Base-by-base conservation (phyloP, 148 eudicot species). In the Nepenthes gracilis region DNA sequence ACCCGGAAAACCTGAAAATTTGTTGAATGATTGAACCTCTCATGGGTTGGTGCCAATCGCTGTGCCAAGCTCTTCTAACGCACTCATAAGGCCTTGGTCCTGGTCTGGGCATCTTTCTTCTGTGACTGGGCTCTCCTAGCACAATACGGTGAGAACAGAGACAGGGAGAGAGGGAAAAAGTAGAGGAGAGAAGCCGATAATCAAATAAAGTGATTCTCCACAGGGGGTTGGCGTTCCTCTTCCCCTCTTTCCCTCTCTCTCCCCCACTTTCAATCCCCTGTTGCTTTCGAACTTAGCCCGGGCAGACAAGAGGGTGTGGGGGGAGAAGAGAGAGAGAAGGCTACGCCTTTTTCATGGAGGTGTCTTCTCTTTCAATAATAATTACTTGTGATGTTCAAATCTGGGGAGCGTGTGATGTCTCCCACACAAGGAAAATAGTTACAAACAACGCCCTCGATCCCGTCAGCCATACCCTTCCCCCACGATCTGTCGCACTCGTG, bases 71-170 rank as follows among this genome's bases (percentile, higher is more conserved):
- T 68, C 97, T 83, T 68, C 89, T 81, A 45, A 90, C 97, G 64
- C 97, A 91, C 73, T 91, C 97, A 71, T 83, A 91, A 5, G 95
- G 91, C 55, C 97, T 87, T 5, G 97, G 97, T 1, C 97, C 97
- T 52, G 97, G 97, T 70, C 92, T 84, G 4, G 95, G 95, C 97
- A 90, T 87, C 76, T 79, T 81, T 73, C 6, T 51, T 33, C 51
- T 55, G 68, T 38, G 9, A 57, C 36, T 4, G 35, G 43, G n/a
- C 33, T 36, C 15, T 14, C 35, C 62, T 14, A 36, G 14, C 48
- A 12, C 33, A 5, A 23, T 4, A 13, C 47, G 62, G 23, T 38
- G 1, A 1, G 14, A 9, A 49, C 36, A 15, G 2, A 32, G 2
- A 43, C 35, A 63, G 63, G 52, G 48, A 69, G 59, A 63, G 54